Percentiles rank a stretch among this genome's conserved stretches.
Conservation (phyloP, 1,284 basidiomycete genomes). For the Anthracocystis panici-leucophaei region DNA sequence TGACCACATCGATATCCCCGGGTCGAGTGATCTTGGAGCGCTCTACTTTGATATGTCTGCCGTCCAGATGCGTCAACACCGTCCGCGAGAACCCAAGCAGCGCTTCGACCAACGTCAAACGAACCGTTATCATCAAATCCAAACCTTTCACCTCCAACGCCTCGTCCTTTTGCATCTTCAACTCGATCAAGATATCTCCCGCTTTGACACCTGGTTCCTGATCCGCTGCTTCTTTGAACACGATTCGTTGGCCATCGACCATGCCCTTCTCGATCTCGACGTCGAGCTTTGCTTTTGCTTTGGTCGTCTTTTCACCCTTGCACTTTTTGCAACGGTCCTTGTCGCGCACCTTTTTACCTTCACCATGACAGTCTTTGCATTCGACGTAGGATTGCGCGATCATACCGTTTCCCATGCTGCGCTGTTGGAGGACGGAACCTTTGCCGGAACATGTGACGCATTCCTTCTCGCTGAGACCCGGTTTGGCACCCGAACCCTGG, state of each 20-base stretch:
- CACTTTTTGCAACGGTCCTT: constrained; percentile 98
- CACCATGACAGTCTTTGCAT: constrained; percentile 84
- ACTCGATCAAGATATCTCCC: constrained; percentile 79
- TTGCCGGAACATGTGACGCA: constrained; percentile 87
- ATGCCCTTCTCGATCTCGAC: constrained; percentile 85
- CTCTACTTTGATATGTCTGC: constrained; percentile 56
- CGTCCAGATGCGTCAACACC: constrained; percentile 66
- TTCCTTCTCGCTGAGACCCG: constrained; percentile 81
- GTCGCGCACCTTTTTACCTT: constrained; percentile 83
- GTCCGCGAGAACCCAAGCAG: constrained; percentile 63
- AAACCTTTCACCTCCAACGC: constrained; percentile 84
- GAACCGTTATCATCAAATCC: constrained; percentile 80
- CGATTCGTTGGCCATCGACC: constrained; percentile 84
- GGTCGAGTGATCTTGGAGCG: constrained; percentile 56
- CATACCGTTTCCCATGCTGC: constrained; percentile 63
- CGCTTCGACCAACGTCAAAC: constrained; percentile 58
- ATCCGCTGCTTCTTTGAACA: constrained; percentile 89
- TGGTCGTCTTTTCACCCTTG: constrained; percentile 85
- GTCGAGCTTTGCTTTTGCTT: constrained; percentile 79
- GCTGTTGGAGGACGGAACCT: constrained; percentile 77
- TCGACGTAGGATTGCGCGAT: constrained; percentile 72
- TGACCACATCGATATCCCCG: constrained; percentile 57
- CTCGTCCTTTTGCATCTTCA: constrained; percentile 78
- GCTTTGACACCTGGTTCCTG: constrained; percentile 58
- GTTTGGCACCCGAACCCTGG: constrained; percentile 86